Conservation (phyloP, 2,329 filamentous ascomycete species). For the Colletotrichum lentis region DNA sequence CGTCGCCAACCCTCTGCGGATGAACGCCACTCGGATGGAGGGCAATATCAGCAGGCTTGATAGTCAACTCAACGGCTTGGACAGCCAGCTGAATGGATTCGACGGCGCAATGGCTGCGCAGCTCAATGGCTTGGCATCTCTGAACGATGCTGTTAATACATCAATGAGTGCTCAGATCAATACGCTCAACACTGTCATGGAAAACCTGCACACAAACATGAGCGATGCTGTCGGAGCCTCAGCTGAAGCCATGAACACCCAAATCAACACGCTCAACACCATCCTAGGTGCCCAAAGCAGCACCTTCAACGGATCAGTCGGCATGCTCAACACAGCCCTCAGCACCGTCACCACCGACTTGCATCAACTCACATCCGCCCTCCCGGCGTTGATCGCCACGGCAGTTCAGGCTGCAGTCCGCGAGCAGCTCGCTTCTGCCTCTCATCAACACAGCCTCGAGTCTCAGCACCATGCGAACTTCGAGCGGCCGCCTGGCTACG, state of each 20-base stretch:
- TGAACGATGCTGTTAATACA: too few species aligned
- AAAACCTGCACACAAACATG: too few species aligned
- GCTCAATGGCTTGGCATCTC: too few species aligned
- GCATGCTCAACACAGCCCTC: slow-evolving; percentile 18
- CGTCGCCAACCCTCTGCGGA: slow-evolving; percentile 33
- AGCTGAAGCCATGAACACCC: too few species aligned
- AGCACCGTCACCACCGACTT: neutral
- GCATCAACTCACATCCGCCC: rapidly evolving
- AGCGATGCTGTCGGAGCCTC: too few species aligned
- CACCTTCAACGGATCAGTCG: neutral
- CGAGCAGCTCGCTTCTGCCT: neutral
- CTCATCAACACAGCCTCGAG: rapidly evolving
- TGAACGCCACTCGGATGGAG: slow-evolving; percentile 17
- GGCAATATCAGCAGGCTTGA: slow-evolving; percentile 8
- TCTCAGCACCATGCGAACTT: neutral
- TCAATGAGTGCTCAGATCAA: too few species aligned
- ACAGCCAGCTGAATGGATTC: slow-evolving; percentile 7
- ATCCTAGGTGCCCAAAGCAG: neutral
- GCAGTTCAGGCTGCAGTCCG: slow-evolving; percentile 3
- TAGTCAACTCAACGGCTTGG: slow-evolving; percentile 8
- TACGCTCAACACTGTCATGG: neutral
- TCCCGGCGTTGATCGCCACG: neutral
- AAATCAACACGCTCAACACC: neutral
- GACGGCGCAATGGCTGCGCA: neutral
- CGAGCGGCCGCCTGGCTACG: slow-evolving; percentile 7